A percentile compares a stretch with the other conserved stretches of the same genome.
Conservation (phyloP, 495 filamentous ascomycete species). For the Aspergillus mulundensis region DNA sequence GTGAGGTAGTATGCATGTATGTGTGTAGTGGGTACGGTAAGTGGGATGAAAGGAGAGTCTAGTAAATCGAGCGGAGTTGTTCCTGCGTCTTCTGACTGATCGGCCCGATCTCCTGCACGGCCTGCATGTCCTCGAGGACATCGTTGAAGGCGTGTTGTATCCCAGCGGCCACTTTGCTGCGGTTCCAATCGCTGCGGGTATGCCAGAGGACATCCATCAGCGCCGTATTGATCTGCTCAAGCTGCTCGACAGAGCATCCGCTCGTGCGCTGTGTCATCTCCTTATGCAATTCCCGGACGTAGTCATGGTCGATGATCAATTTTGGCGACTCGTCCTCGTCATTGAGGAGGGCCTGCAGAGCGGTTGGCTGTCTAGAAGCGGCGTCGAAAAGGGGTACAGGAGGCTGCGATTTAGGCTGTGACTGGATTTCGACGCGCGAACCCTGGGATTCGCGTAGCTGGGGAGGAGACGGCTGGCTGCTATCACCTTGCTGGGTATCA, state of each 20-base stretch:
- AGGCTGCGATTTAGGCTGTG: conserved; percentile 40
- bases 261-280: conserved; percentile 61
- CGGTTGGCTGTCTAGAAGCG: conserved; percentile 26
- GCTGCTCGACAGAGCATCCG: conserved; percentile 84
- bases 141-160: conserved; percentile 71
- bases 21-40: conserved; percentile 4
- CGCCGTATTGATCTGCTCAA: conserved; percentile 88
- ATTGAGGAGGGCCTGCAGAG: conserved; percentile 44
- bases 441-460: conserved; percentile 18
- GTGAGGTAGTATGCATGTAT: conserved; percentile 5
- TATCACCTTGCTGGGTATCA: conserved; percentile 42
- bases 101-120: conserved; percentile 53
- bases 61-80: conserved; percentile 27
- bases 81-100: conserved; percentile 40
- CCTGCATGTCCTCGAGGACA: conserved; percentile 74
- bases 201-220: conserved; percentile 89
- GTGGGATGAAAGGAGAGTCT: conserved; percentile 10
- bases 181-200: conserved; percentile 71
- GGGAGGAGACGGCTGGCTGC: conserved; percentile 37
- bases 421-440: conserved; percentile 29
- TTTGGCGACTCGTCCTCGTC: conserved; percentile 38
- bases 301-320: conserved; percentile 54
- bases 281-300: conserved; percentile 52
- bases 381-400: conserved; percentile 45
- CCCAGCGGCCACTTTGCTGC: conserved; percentile 59